A percentile compares a stretch with the other conserved stretches of the same genome.
Evolutionary conservation across 257 asterid species (phyloP).

Genomic region (Capsicum chinense): DNA sequence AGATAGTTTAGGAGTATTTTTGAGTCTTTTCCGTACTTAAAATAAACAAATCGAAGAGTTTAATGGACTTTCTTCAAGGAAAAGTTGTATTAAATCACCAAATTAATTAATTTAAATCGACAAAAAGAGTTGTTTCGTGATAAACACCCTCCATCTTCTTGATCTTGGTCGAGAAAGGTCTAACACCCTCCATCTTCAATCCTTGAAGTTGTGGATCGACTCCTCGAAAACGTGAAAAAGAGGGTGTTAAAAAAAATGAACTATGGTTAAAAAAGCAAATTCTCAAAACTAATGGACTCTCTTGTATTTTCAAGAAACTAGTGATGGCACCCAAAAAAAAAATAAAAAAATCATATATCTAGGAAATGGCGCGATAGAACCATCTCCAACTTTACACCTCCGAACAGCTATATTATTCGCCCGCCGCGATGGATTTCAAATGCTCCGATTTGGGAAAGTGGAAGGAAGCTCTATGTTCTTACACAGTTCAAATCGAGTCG

Average conservation of each 20-base stretch:
- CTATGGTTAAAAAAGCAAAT: neutral
- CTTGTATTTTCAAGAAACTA: conserved; percentile 4
- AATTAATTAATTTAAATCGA: neutral
- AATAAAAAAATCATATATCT: neutral
- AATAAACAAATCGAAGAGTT: neutral
- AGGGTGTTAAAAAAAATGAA: no score
- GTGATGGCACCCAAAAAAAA: neutral
- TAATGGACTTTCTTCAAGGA: neutral
- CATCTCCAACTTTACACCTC: neutral
- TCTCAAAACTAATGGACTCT: neutral
- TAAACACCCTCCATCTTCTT: no score
- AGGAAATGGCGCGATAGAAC: neutral
- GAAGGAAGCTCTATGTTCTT: conserved; percentile 64
- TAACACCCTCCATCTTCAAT: no score
- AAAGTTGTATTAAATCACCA: neutral
- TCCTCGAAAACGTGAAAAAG: no score
- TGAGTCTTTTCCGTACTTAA: no score
- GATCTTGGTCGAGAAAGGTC: no score
- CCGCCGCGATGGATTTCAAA: conserved; percentile 50
- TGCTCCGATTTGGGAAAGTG: conserved; percentile 54
- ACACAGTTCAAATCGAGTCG: conserved; percentile 48
- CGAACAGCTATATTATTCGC: neutral
- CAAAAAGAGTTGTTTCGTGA: no score
- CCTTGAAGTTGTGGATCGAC: no score
- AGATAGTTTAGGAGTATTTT: no score